Percentiles rank a stretch among this genome's conserved stretches.
phyloP scores from a whole-genome alignment of 2,329 filamentous ascomycete genomes.

The Byssochlamys sp. region DNA sequence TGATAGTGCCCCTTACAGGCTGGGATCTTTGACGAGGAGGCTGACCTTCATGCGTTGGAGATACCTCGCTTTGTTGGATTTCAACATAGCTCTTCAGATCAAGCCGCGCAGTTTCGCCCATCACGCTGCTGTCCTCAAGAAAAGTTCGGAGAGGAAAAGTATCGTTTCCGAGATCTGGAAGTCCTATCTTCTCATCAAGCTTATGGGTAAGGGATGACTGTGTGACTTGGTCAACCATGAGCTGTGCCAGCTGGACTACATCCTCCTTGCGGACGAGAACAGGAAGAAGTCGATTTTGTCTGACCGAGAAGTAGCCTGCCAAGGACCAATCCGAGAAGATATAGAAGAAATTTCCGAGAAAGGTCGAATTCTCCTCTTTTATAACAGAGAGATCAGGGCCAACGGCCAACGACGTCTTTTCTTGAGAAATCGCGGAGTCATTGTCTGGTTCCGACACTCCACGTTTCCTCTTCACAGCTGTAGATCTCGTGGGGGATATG shows the following conservation, averaged over 20 bases:
- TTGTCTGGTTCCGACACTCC: constrained; percentile 22
- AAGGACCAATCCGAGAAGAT: constrained; percentile 32
- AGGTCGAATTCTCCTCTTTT: constrained; percentile 24
- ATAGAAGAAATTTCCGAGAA: constrained; percentile 31
- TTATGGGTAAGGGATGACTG: constrained; percentile 35
- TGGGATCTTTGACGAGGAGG: constrained; percentile 13
- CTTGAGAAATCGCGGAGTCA: constrained; percentile 20
- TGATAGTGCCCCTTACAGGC: constrained; percentile 26
- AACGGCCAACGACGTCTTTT: constrained; percentile 12
- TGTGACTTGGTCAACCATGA: constrained; percentile 35
- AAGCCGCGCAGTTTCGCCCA: constrained; percentile 23
- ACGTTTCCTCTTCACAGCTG: constrained; percentile 27
- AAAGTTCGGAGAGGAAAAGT: constrained; percentile 13
- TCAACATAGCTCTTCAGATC: constrained; percentile 29
- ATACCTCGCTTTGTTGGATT: constrained; percentile 18
- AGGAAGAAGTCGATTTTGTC: constrained; percentile 22
- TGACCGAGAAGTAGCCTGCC: constrained; percentile 29
- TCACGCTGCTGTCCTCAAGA: constrained; percentile 19
- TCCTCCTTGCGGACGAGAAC: constrained; percentile 25
- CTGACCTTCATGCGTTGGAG: constrained; percentile 5
- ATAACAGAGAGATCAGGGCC: constrained; percentile 11
- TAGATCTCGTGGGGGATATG: constrained; percentile 11
- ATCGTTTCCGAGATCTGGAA: constrained; percentile 21
- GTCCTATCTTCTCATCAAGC: constrained; percentile 16
- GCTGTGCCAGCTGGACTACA: constrained; percentile 30